Evolutionary conservation across 768 basidiomycete species (phyloP).

Genomic region (Cubamyces lactineus): DNA sequence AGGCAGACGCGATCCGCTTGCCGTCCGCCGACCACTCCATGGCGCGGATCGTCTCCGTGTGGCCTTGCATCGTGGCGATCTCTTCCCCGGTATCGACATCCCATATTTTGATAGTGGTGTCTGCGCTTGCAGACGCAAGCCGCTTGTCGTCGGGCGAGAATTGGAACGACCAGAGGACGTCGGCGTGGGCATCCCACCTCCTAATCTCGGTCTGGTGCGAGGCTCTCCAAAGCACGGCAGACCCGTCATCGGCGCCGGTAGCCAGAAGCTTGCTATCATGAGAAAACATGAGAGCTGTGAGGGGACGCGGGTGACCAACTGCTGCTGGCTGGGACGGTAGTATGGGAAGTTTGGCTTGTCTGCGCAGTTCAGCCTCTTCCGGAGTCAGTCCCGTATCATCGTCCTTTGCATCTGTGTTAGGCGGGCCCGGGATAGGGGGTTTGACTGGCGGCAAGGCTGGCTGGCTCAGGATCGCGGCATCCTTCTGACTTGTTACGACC

Average conservation of each 20-base stretch:
- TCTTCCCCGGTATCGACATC: conserved; percentile 1
- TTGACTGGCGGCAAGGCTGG: too few species aligned
- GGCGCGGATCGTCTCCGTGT: not conserved
- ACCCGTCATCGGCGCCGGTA: conserved; percentile 15
- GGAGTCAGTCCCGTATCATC: not conserved
- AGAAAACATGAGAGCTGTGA: conserved; percentile 17
- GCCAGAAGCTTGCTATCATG: conserved; percentile 17
- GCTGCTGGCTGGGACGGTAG: not conserved
- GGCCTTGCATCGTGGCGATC: conserved; percentile 14
- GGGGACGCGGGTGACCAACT: not conserved
- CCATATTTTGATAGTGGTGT: conserved; percentile 11
- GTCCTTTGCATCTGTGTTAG: not conserved
- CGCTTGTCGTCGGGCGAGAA: conserved; percentile 27
- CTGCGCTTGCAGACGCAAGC: conserved; percentile 18
- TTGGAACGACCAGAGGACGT: conserved; percentile 20
- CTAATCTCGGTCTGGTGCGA: not conserved
- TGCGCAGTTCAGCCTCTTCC: conserved; percentile 1
- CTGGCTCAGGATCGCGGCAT: too few species aligned
- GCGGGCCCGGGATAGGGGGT: not conserved
- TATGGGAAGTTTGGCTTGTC: not conserved
- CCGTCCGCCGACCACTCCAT: conserved; percentile 22
- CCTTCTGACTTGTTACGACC: too few species aligned
- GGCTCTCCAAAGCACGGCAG: conserved; percentile 21
- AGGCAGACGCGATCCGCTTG: conserved; percentile 44
- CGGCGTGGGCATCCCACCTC: conserved; percentile 17